Base-by-base conservation (phyloP, 441 rosid genomes). In the Erodium chrysanthum region DNA sequence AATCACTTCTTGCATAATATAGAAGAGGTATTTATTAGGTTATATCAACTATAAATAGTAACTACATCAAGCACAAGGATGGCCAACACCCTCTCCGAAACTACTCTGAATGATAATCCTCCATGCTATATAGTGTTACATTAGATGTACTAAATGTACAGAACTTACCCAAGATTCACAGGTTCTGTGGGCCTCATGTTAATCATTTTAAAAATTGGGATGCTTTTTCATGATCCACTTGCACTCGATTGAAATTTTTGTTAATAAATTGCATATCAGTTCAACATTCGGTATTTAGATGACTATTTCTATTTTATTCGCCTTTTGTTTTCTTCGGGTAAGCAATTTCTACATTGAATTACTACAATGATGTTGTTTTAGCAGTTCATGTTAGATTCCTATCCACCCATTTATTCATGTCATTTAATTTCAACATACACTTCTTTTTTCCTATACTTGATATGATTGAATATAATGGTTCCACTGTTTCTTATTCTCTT, bases 1-100 rank as follows among this genome's bases (percentile, higher is more conserved):
- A 94, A 91, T 73, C 94, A 88, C 80, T 91, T 89, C 80, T 80
- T 94, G 71, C 84, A 76, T 71, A 78, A 82, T 72, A 84, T 91
- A 71, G 92, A 86, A 78, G 91, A 91, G 97, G 98, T 91, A 71
- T 62, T 29, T 66, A 50, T 31, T 73, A 11, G 5, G 35, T 63
- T 56, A 21, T 6, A 56, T 14, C 61, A 56, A 20, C 12, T 56
- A 4, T 56, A 8, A 56, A 56, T 56, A 20, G 29, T 56, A 22
- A 54, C 6, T 54, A 54, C 61, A 20, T 54, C 27, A 18, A 25
- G 22, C 52, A 12, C 52, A 44, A 10, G 52, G 17, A 44, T 44
- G 52, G 15, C 52, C 52, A 44, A 44, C 52, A 14, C 52, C 52
- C 15, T 44, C 15, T 44, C 17, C 52, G 14, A 44, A 12, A 44